Percentiles rank a stretch among this genome's conserved stretches.
phyloP scores from a whole-genome alignment of 1,284 basidiomycete genomes.

The Tylopilus sp. region DNA sequence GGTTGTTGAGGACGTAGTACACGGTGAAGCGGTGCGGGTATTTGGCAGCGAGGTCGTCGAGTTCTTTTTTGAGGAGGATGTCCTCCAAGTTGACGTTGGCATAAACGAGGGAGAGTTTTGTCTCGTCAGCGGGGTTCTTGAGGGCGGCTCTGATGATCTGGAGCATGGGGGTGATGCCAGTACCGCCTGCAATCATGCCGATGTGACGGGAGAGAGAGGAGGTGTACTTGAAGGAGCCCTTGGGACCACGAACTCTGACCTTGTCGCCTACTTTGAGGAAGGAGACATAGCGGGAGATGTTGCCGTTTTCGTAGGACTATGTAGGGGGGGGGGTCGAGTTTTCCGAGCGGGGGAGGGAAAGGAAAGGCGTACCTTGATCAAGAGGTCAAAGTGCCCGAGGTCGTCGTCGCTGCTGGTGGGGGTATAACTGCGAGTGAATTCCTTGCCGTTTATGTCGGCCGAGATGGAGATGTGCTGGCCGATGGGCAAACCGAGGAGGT shows the following conservation, averaged over 20 bases:
- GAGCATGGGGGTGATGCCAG: slow-evolving; percentile 97
- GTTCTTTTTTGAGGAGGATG: slow-evolving; percentile 83
- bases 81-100: slow-evolving; percentile 90
- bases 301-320: slow-evolving; percentile 93
- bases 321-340: background rate
- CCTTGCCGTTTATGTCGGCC: slow-evolving; percentile 88
- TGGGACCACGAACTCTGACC: slow-evolving; percentile 90
- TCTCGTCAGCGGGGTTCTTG: slow-evolving; percentile 81
- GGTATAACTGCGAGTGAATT: slow-evolving; percentile 88
- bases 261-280: slow-evolving; percentile 80
- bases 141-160: slow-evolving; percentile 91
- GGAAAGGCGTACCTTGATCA: slow-evolving; percentile 79
- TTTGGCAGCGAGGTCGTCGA: slow-evolving; percentile 70
- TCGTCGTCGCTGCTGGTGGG: slow-evolving; percentile 92
- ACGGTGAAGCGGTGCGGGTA: slow-evolving; percentile 75
- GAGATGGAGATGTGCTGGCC: slow-evolving; percentile 94
- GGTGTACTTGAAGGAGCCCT: slow-evolving; percentile 84
- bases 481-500: slow-evolving; percentile 87
- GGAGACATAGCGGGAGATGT: slow-evolving; percentile 84
- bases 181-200: slow-evolving; percentile 95
- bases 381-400: slow-evolving; percentile 88
- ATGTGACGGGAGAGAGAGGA: slow-evolving; percentile 68
- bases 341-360: background rate
- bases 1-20: slow-evolving; percentile 91
- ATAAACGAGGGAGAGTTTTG: slow-evolving; percentile 84